phyloP scores from a whole-genome alignment of 1,139 yeast genomes.

The Tardiomyces blankii region DNA sequence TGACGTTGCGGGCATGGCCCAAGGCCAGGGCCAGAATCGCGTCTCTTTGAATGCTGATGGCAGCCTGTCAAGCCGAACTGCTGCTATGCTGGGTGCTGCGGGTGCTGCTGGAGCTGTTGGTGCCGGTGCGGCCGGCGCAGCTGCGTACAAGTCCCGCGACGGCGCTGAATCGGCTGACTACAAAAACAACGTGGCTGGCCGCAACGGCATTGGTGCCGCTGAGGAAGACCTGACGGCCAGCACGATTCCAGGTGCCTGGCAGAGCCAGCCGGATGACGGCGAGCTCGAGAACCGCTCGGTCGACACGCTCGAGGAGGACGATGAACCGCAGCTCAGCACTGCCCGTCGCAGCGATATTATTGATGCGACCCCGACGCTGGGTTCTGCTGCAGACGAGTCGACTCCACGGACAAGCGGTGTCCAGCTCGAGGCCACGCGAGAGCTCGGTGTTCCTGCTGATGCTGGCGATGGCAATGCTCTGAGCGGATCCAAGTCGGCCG shows the following conservation, averaged over 20 bases:
- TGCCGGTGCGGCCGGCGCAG: slow-evolving; percentile 6
- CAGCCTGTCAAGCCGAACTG: background rate
- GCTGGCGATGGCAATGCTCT: background rate
- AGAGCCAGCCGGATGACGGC: slow-evolving; percentile 2
- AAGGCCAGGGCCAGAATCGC: too few species aligned
- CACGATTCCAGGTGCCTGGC: slow-evolving; percentile 12
- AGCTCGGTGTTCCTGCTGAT: background rate
- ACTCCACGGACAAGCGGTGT: background rate
- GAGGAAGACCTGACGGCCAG: slow-evolving; percentile 10
- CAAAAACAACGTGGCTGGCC: too few species aligned
- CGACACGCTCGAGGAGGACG: slow-evolving; percentile 1
- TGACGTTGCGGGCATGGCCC: slow-evolving; percentile 2
- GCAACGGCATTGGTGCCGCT: background rate
- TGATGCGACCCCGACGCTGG: slow-evolving; percentile 1
- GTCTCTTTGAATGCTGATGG: too few species aligned
- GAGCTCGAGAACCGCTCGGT: background rate
- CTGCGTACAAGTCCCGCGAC: slow-evolving; percentile 3
- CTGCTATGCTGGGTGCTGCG: background rate
- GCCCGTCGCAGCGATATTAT: slow-evolving; percentile 1
- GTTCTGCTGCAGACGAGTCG: background rate
- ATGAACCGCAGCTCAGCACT: background rate
- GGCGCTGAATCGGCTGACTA: too few species aligned
- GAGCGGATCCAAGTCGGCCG: background rate
- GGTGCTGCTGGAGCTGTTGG: slow-evolving; percentile 7
- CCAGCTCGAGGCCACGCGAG: background rate